Percentiles rank a stretch among this genome's conserved stretches.
These are phyloP conservation scores for Cucurbita pepo DNA, from an alignment of 306 rosid species.

Conservation along the genomic window DNA sequence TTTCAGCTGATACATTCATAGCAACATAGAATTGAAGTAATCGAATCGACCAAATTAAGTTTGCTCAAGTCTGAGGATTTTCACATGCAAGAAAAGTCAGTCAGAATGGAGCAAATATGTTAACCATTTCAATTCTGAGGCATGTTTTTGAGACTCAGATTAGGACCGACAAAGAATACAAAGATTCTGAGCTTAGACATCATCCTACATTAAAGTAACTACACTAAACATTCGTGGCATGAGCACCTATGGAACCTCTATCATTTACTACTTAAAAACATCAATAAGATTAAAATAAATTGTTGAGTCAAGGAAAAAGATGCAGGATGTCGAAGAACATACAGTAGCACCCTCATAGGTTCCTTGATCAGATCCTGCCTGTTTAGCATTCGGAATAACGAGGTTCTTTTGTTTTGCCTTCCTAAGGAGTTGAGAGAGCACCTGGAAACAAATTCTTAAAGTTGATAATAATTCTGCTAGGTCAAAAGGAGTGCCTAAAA, in stretches of 20 bases:
- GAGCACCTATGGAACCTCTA: background rate
- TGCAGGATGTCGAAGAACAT: constrained; percentile 21
- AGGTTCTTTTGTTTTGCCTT: constrained; percentile 83
- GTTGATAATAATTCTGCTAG: constrained; percentile 4
- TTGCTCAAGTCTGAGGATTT: background rate
- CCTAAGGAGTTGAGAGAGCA: constrained; percentile 98
- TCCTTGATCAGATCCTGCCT: constrained; percentile 97
- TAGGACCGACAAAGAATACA: background rate
- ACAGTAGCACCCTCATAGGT: constrained; percentile 96
- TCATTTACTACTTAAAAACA: background rate
- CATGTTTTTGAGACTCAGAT: background rate
- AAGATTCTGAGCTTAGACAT: background rate
- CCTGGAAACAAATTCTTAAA: constrained; percentile 30
- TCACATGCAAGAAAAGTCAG: background rate
- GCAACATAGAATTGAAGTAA: background rate
- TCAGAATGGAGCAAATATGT: background rate
- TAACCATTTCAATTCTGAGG: background rate
- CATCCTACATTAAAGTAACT: background rate
- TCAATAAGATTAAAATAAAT: background rate
- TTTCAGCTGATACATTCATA: background rate
- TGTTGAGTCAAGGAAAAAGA: background rate
- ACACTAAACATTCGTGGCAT: background rate
- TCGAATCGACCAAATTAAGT: background rate
- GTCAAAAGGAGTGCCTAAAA: background rate
- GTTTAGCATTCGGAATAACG: constrained; percentile 72